phyloP scores from a whole-genome alignment of 495 filamentous ascomycete genomes.

The Penicillium ucsense region DNA sequence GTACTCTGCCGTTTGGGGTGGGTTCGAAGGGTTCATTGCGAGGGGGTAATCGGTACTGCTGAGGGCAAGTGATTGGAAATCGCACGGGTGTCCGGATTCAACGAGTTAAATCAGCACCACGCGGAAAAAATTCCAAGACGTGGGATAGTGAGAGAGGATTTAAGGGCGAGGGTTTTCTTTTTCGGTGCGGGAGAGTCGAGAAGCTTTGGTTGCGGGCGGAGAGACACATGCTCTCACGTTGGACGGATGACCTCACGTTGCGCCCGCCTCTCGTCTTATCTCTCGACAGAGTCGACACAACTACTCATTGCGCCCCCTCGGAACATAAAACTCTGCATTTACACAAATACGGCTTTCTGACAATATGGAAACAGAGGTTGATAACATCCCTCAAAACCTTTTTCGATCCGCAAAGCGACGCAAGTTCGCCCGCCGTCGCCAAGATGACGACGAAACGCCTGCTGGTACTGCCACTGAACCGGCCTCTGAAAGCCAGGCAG shows the following conservation, averaged over 20 bases:
- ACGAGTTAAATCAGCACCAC: conserved; percentile 8
- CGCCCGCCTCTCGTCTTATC: not conserved
- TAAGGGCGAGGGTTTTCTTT: conserved; percentile 8
- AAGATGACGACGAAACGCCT: conserved; percentile 17
- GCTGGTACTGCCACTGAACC: conserved; percentile 1
- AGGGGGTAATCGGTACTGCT: conserved; percentile 1
- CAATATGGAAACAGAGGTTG: conserved; percentile 24
- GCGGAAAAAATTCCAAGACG: not conserved
- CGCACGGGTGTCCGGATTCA: not conserved
- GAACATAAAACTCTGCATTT: not conserved
- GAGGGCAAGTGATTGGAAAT: not conserved
- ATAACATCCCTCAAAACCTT: conserved; percentile 22
- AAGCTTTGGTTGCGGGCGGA: conserved; percentile 13
- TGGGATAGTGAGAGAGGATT: conserved; percentile 4
- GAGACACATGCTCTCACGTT: conserved; percentile 6
- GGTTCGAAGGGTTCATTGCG: conserved; percentile 40
- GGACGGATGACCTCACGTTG: conserved; percentile 16
- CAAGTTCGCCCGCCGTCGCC: conserved; percentile 61
- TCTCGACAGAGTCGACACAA: no score
- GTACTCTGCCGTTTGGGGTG: conserved; percentile 61
- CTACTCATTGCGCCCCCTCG: not conserved
- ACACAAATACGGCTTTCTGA: not conserved
- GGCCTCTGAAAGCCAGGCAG: conserved; percentile 5
- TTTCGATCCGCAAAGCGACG: conserved; percentile 67
- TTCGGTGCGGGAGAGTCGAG: conserved; percentile 15